A percentile compares a stretch with the other conserved stretches of the same genome.
Conservation (phyloP, 768 basidiomycete genomes). For the Tulasnella sp. region DNA sequence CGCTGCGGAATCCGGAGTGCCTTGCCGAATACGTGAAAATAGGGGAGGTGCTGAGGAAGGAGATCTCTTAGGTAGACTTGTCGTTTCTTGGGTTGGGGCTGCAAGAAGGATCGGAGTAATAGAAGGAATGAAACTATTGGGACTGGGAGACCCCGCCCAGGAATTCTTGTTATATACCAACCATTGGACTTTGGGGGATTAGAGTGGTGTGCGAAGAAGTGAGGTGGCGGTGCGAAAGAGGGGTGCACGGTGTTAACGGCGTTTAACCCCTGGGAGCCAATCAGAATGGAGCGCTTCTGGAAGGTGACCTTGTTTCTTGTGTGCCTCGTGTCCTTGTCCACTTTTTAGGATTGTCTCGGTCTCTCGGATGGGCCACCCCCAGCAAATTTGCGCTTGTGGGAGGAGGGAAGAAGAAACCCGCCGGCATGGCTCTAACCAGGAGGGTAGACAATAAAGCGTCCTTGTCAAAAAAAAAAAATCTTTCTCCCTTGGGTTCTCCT, state of each 20-base stretch:
- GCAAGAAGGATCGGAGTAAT: not conserved
- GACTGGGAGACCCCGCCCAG: not conserved
- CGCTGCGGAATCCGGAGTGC: slow-evolving; percentile 66
- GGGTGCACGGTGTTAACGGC: slow-evolving; percentile 17
- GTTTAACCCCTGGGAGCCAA: slow-evolving; percentile 19
- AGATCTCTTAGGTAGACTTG: slow-evolving; percentile 28
- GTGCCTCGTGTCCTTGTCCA: slow-evolving; percentile 7
- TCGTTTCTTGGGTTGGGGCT: not conserved
- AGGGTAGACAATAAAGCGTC: not conserved
- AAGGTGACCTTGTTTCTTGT: not conserved
- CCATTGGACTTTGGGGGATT: slow-evolving; percentile 3
- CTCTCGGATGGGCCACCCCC: not conserved
- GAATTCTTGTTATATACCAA: not conserved
- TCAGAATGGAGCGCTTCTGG: slow-evolving; percentile 12
- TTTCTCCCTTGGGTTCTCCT: not conserved
- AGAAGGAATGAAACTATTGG: not conserved
- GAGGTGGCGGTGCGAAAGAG: slow-evolving; percentile 7
- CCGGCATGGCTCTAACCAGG: not conserved
- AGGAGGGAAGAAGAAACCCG: not conserved
- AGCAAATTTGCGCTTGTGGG: not conserved
- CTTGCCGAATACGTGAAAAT: slow-evolving; percentile 46
- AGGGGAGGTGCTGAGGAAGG: slow-evolving; percentile 43
- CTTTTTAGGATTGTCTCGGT: not conserved
- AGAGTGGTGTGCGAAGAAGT: not conserved
- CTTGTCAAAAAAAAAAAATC: not conserved